These are phyloP conservation scores for Ustilago cynodontis DNA, from an alignment of 1,284 basidiomycete genomes.

Conservation along the genomic window DNA sequence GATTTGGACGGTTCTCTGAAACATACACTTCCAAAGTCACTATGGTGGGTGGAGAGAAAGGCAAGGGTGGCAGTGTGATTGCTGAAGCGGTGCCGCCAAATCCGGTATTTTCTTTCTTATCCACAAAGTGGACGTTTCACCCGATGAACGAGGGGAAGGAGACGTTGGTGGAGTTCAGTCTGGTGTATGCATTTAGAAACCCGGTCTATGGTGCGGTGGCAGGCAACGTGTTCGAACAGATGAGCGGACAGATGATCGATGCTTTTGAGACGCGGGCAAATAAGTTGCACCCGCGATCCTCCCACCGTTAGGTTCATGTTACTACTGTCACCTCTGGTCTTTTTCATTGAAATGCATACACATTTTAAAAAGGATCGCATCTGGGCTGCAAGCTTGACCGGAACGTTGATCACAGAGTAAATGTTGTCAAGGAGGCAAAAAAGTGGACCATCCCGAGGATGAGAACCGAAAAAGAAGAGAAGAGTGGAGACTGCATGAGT, in stretches of 20 bases:
- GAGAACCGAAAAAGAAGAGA: not conserved
- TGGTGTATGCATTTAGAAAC: constrained; percentile 87
- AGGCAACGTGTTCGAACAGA: constrained; percentile 84
- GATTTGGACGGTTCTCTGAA: constrained; percentile 88
- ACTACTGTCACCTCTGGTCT: not conserved
- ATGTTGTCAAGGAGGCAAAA: not conserved
- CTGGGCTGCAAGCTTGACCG: too few relatives aligned
- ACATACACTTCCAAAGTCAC: constrained; percentile 87
- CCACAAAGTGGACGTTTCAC: constrained; percentile 76
- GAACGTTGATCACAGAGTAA: too few relatives aligned
- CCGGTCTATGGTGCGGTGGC: constrained; percentile 86
- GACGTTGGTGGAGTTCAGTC: constrained; percentile 65
- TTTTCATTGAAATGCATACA: too few relatives aligned
- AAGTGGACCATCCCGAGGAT: too few relatives aligned
- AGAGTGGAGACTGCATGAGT: constrained; percentile 58
- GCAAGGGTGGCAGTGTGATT: constrained; percentile 22
- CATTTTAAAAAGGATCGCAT: too few relatives aligned
- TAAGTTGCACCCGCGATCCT: constrained; percentile 18
- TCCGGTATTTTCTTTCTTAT: constrained; percentile 85
- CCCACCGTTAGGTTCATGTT: not conserved
- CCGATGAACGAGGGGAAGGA: constrained; percentile 11
- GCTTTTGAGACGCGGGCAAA: constrained; percentile 85
- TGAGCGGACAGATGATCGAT: constrained; percentile 88
- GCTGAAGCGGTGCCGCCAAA: constrained; percentile 68
- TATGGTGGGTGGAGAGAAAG: constrained; percentile 76